Base-by-base conservation (phyloP, 2,329 filamentous ascomycete species). In the Fusarium nematophilum region DNA sequence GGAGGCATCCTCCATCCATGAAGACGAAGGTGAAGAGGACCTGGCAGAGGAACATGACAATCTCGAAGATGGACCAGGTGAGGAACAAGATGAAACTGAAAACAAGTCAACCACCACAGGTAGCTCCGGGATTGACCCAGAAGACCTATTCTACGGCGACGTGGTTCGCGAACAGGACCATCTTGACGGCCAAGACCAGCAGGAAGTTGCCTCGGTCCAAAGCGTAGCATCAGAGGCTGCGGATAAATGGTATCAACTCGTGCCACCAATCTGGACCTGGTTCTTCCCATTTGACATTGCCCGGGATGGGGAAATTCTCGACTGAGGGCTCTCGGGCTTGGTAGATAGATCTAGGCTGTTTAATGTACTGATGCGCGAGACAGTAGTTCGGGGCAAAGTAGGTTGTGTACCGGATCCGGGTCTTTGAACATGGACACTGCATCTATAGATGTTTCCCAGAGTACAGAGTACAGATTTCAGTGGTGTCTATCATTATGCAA, bases 401-500 rank as follows among this genome's bases (percentile, higher is more conserved):
- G n/a, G n/a, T n/a, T n/a, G n/a, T n/a, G n/a, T n/a, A n/a, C n/a
- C n/a, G n/a, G n/a, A n/a, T n/a, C n/a, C n/a, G n/a, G n/a, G n/a
- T n/a, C n/a, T n/a, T n/a, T n/a, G n/a, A n/a, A n/a, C n/a, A n/a
- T n/a, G n/a, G n/a, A n/a, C n/a, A n/a, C n/a, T n/a, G n/a, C n/a
- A n/a, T n/a, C n/a, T n/a, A n/a, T n/a, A n/a, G n/a, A n/a, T n/a
- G n/a, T n/a, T n/a, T n/a, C n/a, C n/a, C n/a, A n/a, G n/a, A n/a
- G n/a, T n/a, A n/a, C n/a, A n/a, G n/a, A n/a, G n/a, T n/a, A n/a
- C n/a, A n/a, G n/a, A n/a, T n/a, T n/a, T n/a, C n/a, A n/a, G n/a
- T n/a, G n/a, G n/a, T 62, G 53, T 64, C 56, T 63, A 53, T 64
- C 27, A 21, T 53, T 3, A 5, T 57, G 27, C 34, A 62, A 53